Conservation (phyloP, 78 protist genomes). For the Dictyostelium brefeldianum region DNA sequence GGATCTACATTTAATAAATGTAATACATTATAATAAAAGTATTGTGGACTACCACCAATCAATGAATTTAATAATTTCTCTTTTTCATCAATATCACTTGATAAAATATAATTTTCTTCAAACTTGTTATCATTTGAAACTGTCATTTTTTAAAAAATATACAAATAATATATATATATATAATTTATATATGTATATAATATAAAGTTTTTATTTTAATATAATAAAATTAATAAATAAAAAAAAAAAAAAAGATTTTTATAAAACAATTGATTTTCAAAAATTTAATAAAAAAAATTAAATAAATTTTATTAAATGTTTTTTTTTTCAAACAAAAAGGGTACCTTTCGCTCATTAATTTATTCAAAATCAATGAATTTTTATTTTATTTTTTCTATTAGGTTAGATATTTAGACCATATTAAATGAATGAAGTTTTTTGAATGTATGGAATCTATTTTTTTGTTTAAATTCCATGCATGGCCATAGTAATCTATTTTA, state of each 20-base stretch:
- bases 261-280: neutral
- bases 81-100: constrained; percentile 33
- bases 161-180: neutral
- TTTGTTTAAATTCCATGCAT: no score
- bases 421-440: no score
- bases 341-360: no score
- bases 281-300: neutral
- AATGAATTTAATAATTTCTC: neutral
- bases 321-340: no score
- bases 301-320: neutral
- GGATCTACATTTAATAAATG: constrained; percentile 67
- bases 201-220: no score
- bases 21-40: constrained; percentile 46
- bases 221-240: neutral
- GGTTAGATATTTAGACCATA: no score
- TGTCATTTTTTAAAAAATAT: neutral
- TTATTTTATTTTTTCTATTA: no score
- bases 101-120: constrained; percentile 59
- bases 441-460: no score
- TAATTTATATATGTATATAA: no score
- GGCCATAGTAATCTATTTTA: no score
- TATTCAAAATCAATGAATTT: no score
- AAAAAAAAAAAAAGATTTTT: neutral
- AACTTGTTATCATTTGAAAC: constrained; percentile 21
- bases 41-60: constrained; percentile 58